Evolutionary conservation across 805 yeast species (phyloP).

Genomic region (Saturnispora serradocipensis): DNA sequence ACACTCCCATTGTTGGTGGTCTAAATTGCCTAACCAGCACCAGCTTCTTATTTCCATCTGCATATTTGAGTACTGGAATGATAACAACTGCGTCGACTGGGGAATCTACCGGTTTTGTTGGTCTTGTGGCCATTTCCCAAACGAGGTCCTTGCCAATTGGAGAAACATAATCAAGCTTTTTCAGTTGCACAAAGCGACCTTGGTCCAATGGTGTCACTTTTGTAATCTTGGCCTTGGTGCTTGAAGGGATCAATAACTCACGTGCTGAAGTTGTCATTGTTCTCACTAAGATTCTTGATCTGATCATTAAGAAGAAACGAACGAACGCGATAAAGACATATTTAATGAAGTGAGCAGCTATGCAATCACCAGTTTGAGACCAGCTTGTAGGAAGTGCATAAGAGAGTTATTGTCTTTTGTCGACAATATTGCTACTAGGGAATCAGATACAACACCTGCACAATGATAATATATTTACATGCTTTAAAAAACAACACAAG

Average conservation of each 20-base stretch:
- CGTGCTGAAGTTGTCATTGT: slow-evolving; percentile 4
- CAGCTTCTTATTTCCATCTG: slow-evolving; percentile 32
- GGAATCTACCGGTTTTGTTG: slow-evolving; percentile 55
- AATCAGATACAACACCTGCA: too few relatives aligned
- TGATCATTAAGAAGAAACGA: not conserved
- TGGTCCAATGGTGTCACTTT: slow-evolving; percentile 31
- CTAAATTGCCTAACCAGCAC: slow-evolving; percentile 84
- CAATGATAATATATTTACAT: too few relatives aligned
- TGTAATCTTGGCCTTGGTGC: slow-evolving; percentile 23
- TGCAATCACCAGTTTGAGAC: too few relatives aligned
- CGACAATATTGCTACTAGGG: not conserved
- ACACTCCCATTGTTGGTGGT: slow-evolving; percentile 83
- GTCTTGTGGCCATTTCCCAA: slow-evolving; percentile 88
- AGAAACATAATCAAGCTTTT: slow-evolving; percentile 60
- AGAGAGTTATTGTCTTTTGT: not conserved
- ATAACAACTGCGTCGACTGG: slow-evolving; percentile 88
- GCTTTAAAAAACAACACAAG: too few relatives aligned
- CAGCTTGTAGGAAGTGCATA: not conserved
- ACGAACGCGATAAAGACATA: not conserved
- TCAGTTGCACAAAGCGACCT: slow-evolving; percentile 60
- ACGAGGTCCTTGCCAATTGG: slow-evolving; percentile 62
- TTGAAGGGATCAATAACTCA: slow-evolving; percentile 15
- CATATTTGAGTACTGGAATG: slow-evolving; percentile 47
- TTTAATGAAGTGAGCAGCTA: not conserved
- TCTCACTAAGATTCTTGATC: not conserved